Conservation (phyloP, 345 rosid species). For the Theobroma cacao region DNA sequence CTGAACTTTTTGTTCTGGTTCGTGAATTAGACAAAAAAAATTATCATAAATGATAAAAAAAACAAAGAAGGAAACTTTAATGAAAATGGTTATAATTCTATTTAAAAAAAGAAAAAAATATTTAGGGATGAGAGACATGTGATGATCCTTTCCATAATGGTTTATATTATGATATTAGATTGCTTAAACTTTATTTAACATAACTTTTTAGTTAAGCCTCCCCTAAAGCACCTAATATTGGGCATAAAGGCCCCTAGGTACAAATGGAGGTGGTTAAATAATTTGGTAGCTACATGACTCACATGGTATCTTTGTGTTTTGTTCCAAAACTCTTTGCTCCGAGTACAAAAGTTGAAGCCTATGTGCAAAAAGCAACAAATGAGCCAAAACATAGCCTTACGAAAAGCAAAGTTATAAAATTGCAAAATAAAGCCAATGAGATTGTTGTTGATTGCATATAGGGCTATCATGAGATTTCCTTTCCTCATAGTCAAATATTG, state of each 20-base stretch:
- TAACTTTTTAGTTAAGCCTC: no score
- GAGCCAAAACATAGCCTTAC: background rate
- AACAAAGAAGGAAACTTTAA: no score
- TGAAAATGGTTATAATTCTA: no score
- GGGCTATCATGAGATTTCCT: background rate
- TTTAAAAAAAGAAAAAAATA: no score
- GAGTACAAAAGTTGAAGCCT: background rate
- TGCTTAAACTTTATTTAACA: no score
- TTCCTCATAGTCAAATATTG: background rate
- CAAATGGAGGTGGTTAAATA: background rate
- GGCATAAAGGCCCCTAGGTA: background rate
- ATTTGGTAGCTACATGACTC: background rate
- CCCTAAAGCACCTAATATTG: background rate
- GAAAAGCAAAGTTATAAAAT: background rate
- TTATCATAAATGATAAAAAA: no score
- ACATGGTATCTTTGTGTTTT: background rate
- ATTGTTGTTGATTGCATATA: background rate
- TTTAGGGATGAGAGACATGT: no score
- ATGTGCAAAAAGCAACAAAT: background rate
- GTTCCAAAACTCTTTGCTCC: background rate
- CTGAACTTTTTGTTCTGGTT: no score
- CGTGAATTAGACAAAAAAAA: no score
- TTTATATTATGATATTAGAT: no score
- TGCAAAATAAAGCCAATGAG: background rate
- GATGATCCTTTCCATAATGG: no score